Percentiles rank a stretch among this genome's conserved stretches.
Conservation (phyloP, 306 rosid genomes). For the Hippophae gyantsensis region DNA sequence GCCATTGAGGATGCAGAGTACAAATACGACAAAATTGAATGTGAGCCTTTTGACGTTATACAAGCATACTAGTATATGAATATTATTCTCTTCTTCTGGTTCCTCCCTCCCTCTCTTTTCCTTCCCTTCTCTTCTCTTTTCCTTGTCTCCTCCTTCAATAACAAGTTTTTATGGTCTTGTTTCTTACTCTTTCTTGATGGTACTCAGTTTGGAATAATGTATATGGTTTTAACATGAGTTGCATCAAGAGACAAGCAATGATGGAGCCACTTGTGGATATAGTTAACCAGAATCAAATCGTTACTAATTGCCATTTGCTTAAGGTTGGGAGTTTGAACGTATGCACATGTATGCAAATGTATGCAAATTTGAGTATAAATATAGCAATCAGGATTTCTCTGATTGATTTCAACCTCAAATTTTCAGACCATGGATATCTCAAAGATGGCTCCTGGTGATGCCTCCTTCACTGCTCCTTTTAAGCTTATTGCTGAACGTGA, state of each 20-base stretch:
- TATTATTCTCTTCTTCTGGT: background rate
- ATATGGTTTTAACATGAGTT: slow-evolving; percentile 94
- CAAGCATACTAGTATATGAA: slow-evolving; percentile 10
- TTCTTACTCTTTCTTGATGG: slow-evolving; percentile 14
- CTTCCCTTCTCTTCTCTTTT: background rate
- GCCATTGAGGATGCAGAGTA: slow-evolving; percentile 97
- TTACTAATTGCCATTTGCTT: slow-evolving; percentile 79
- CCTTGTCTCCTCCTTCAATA: background rate
- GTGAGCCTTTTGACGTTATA: slow-evolving; percentile 41
- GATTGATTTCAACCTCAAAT: no score
- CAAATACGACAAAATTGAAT: slow-evolving; percentile 97
- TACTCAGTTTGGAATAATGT: slow-evolving; percentile 82
- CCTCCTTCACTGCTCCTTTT: slow-evolving; percentile 84
- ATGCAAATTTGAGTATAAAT: background rate
- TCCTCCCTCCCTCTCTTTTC: background rate
- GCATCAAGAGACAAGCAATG: slow-evolving; percentile 95
- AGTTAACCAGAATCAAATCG: slow-evolving; percentile 91
- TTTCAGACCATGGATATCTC: slow-evolving; percentile 93
- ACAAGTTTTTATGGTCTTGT: background rate
- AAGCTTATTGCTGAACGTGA: slow-evolving; percentile 86
- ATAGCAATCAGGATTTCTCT: background rate
- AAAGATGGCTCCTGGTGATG: slow-evolving; percentile 90
- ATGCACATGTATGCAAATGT: background rate
- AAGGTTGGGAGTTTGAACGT: slow-evolving; percentile 39
- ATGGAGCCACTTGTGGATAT: slow-evolving; percentile 97